phyloP scores from a whole-genome alignment of 2,329 filamentous ascomycete species.

The Clarireedia paspali region DNA sequence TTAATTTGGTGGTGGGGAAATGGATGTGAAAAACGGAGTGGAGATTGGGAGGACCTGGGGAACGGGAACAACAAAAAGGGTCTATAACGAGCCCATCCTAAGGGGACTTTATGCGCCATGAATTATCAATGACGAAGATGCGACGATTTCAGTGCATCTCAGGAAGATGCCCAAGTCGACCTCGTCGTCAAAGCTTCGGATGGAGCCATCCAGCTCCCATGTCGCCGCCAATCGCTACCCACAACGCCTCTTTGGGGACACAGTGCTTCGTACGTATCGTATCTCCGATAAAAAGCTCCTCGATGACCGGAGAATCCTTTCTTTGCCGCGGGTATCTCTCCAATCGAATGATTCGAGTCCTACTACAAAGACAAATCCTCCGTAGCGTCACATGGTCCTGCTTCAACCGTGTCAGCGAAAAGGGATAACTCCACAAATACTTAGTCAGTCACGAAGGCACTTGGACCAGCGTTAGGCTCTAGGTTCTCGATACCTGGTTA shows the following conservation, averaged over 20 bases:
- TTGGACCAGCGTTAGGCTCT: conserved; percentile 6
- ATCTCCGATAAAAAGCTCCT: too few species aligned
- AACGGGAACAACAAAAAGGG: neutral
- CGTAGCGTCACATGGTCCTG: neutral
- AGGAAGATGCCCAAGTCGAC: neutral
- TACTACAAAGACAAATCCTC: neutral
- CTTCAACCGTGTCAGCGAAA: neutral
- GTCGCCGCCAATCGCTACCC: too few species aligned
- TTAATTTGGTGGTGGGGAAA: neutral
- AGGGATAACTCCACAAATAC: conserved; percentile 1
- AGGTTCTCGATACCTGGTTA: neutral
- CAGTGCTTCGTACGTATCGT: too few species aligned
- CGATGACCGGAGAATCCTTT: too few species aligned
- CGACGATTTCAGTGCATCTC: too few species aligned
- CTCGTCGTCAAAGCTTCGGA: neutral
- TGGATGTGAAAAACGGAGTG: too few species aligned
- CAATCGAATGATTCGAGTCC: neutral
- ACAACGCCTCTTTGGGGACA: too few species aligned
- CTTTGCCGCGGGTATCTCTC: neutral
- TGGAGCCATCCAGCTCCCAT: too few species aligned
- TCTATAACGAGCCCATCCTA: neutral
- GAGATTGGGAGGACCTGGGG: too few species aligned
- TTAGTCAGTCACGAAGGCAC: neutral
- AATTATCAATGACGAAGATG: too few species aligned
- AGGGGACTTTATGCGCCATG: neutral